Evolutionary conservation across 2,329 filamentous ascomycete genomes (phyloP), one percentile per base, ranked within the genome.

Genomic region (Colletotrichum scovillei): DNA sequence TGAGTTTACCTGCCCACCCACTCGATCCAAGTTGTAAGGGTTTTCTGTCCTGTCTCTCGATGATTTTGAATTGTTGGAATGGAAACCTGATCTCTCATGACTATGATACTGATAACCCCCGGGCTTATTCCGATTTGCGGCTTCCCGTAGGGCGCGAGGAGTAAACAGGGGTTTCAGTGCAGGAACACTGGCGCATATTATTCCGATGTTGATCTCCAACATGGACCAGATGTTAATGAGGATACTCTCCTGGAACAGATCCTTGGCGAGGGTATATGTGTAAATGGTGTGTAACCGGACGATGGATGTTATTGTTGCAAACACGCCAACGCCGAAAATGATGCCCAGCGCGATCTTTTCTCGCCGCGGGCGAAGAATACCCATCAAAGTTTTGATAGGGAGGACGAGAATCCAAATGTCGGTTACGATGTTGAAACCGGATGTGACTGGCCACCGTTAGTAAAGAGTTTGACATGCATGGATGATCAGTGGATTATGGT

Each of bases 271-370:
- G 11, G 83, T 84, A 72, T 82, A 85, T 3, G 77, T 79, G 72
- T 81, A 78, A 52, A 85, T 83, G 22, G 82, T 83, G 67, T 84
- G 81, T 14, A 86, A 76, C 2, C 84, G 82, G 24, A 84, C 80
- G 42, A 82, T 80, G 7, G 82, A 82, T 69, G 81, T 81, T 32
- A 82, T 78, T 5, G 80, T 78, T 5, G 82, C 82, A 55, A 85
- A 81, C 19, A 75, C 75, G n/a, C 82, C 83, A 9, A 80, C 71
- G 11, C 80, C 84, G 62, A 87, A 87, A 53, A 88, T 80, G 22
- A 81, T 65, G 52, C 82, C 80, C 49, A 92, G 82, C 0, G 87
- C 88, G 16, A 88, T 78, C 67, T 89, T 88, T 68, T 89, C 87
- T 3, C 81, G 81, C 4, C 77, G 78, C 0, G 87, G 86, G 7